A percentile compares a stretch with the other conserved stretches of the same genome.
Evolutionary conservation across 352 stramenopile genomes (phyloP).

Genomic region (Peronosclerospora sorghi): DNA sequence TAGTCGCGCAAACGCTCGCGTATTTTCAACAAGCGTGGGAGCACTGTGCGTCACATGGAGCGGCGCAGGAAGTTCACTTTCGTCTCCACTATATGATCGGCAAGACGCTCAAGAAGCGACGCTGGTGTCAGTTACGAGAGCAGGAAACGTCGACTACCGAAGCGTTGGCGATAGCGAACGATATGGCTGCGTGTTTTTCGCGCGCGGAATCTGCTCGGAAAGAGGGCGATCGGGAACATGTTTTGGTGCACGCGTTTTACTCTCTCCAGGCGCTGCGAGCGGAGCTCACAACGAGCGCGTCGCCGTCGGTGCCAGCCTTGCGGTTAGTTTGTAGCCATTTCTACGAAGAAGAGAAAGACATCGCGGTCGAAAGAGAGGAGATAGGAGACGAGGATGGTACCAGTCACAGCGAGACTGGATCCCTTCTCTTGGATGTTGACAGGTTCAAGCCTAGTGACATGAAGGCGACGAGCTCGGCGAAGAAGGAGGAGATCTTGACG

Average conservation of each 20-base stretch:
- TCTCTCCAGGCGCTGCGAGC: constrained; percentile 54
- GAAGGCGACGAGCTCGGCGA: constrained; percentile 13
- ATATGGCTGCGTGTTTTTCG: constrained; percentile 42
- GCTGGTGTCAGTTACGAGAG: constrained; percentile 18
- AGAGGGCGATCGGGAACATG: constrained; percentile 55
- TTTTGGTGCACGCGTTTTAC: constrained; percentile 72
- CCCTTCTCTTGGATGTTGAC: neutral
- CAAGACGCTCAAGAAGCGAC: constrained; percentile 57
- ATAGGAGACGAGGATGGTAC: neutral
- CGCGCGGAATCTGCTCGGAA: constrained; percentile 44
- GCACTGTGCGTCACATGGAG: constrained; percentile 20
- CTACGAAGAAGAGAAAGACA: constrained; percentile 34
- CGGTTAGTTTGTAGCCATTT: constrained; percentile 39
- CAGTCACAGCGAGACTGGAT: constrained; percentile 2
- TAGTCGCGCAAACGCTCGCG: constrained; percentile 18
- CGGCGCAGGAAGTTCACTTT: constrained; percentile 45
- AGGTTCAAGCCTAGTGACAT: neutral
- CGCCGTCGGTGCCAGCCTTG: constrained; percentile 17
- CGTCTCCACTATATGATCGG: constrained; percentile 65
- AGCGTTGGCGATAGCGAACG: constrained; percentile 8
- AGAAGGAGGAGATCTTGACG: constrained; percentile 31
- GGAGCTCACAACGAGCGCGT: constrained; percentile 28
- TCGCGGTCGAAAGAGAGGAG: neutral
- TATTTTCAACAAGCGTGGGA: constrained; percentile 35
- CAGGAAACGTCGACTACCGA: constrained; percentile 5